Base-by-base conservation (phyloP, 352 stramenopile genomes). In the Phytophthora capsici region DNA sequence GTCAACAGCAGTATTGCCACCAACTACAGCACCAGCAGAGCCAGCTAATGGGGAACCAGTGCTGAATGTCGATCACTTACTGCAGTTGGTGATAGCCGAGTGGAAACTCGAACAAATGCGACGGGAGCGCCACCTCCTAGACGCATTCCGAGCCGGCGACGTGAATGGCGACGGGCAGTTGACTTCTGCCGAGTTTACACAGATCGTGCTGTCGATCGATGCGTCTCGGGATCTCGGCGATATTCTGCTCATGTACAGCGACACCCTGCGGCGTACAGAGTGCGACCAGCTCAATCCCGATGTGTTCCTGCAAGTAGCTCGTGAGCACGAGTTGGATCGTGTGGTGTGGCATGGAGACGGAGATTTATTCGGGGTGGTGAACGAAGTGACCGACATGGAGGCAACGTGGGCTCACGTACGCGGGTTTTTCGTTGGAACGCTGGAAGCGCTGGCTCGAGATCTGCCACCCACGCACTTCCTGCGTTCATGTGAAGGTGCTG, bases 191-290 rank as follows among this genome's bases (percentile, higher is more conserved):
- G 84, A 94, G 57, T 94, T 94, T 48, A 82, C 80, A 10, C 82
- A 90, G 22, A 94, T 94, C 52, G 81, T 94, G 40, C 66, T 90
- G 22, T 79, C 80, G 2, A 94, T 94, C 60, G 86, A 95, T 61
- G 77, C 79, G 17, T 75, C 73, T 2, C 74, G 83, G 0, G 84
- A 93, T 20, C 49, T 85, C 0, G 82, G 69, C 17, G 86, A 93
- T 30, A 85, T 93, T 28, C 48, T 95, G 25, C 68, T 91, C 25
- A 90, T 95, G 82, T 93, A 91, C 70, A 90, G 79, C 55, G 86
- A 95, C 45, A 92, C 86, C 3, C 40, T 95, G 44, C 78, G 83
- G 1, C 79, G 85, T 30, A 92, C 83, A 0, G 32, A 85, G 34
- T 86, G 73, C 40, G 75, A 88, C 14, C 63, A 75, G 12, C 78